A percentile compares a stretch with the other conserved stretches of the same genome.
phyloP scores from a whole-genome alignment of 2,329 filamentous ascomycete genomes.

The Dryadomyces quercus-mongolicae region DNA sequence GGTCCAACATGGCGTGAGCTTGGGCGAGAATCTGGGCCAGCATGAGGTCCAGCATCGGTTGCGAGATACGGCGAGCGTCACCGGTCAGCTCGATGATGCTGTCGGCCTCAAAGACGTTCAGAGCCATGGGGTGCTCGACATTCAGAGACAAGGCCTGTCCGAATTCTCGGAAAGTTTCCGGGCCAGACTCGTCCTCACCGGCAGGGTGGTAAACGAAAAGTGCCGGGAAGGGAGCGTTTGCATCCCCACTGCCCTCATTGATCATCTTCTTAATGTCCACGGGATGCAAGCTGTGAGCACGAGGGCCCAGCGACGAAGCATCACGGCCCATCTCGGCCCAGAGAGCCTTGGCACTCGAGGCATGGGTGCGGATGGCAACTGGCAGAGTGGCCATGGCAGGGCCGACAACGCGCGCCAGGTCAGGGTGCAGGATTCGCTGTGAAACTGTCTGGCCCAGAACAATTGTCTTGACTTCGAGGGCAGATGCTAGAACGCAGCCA shows the following conservation, averaged over 20 bases:
- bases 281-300: slow-evolving; percentile 12
- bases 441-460: slow-evolving; percentile 15
- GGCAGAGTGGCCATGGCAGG: slow-evolving; percentile 15
- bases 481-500: slow-evolving; percentile 13
- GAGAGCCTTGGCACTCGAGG: slow-evolving; percentile 8
- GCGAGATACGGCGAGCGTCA: slow-evolving; percentile 12
- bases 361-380: slow-evolving; percentile 10
- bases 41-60: slow-evolving; percentile 13
- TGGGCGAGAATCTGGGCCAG: slow-evolving; percentile 13
- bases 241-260: slow-evolving; percentile 11
- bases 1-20: slow-evolving; percentile 9
- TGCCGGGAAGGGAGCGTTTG: slow-evolving; percentile 13
- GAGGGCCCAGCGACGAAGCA: slow-evolving; percentile 5
- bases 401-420: slow-evolving; percentile 14
- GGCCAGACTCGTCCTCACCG: neutral
- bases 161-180: slow-evolving; percentile 11
- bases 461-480: slow-evolving; percentile 13
- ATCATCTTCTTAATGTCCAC: slow-evolving; percentile 14
- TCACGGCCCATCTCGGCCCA: slow-evolving; percentile 10
- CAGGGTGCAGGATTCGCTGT: slow-evolving; percentile 14
- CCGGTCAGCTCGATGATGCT: slow-evolving; percentile 13
- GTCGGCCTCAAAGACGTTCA: slow-evolving; percentile 22
- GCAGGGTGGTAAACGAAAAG: slow-evolving; percentile 16
- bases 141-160: slow-evolving; percentile 21
- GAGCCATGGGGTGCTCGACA: slow-evolving; percentile 27